phyloP scores from a whole-genome alignment of 225 moss, liverwort and hornwort genomes.

The Physcomitrium patens region DNA sequence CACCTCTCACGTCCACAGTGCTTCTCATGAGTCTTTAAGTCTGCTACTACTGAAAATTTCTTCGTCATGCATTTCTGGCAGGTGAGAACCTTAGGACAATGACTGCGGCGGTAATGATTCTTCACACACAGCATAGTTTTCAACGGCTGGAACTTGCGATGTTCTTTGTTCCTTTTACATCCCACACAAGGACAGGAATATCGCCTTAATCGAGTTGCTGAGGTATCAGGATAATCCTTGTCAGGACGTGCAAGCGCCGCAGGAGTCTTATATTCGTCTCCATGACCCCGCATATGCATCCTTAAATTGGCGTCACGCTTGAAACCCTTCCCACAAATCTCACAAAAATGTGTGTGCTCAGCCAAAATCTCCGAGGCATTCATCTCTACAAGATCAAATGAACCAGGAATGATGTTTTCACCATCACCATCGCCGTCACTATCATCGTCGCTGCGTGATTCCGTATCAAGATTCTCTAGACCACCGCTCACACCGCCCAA shows the following conservation, averaged over 20 bases:
- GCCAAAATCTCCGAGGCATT: conserved; percentile 88
- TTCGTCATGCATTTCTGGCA: conserved; percentile 92
- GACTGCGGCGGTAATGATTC: conserved; percentile 96
- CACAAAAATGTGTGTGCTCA: conserved; percentile 97
- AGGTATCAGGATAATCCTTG: conserved; percentile 51
- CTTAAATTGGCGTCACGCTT: conserved; percentile 94
- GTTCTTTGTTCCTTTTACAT: conserved; percentile 96
- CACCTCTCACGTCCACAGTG: conserved; percentile 98
- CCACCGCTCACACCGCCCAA: conserved; percentile 46
- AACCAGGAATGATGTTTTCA: conserved; percentile 71
- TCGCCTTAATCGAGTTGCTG: conserved; percentile 54
- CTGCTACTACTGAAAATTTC: conserved; percentile 95
- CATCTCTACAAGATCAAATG: conserved; percentile 88
- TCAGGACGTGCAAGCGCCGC: conserved; percentile 90
- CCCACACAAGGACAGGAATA: conserved; percentile 87
- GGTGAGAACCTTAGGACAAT: conserved; percentile 81
- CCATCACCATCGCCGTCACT: conserved; percentile 72
- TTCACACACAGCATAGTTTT: conserved; percentile 99
- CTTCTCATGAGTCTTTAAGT: conserved; percentile 97
- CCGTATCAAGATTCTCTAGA: conserved; percentile 59
- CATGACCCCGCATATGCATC: conserved; percentile 99
- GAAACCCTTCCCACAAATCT: conserved; percentile 94
- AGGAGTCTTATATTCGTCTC: conserved; percentile 96
- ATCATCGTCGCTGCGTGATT: conserved; percentile 42
- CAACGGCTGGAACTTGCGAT: conserved; percentile 90